Base-by-base conservation (phyloP, 139 green algal species). In the Eudorina sp. region DNA sequence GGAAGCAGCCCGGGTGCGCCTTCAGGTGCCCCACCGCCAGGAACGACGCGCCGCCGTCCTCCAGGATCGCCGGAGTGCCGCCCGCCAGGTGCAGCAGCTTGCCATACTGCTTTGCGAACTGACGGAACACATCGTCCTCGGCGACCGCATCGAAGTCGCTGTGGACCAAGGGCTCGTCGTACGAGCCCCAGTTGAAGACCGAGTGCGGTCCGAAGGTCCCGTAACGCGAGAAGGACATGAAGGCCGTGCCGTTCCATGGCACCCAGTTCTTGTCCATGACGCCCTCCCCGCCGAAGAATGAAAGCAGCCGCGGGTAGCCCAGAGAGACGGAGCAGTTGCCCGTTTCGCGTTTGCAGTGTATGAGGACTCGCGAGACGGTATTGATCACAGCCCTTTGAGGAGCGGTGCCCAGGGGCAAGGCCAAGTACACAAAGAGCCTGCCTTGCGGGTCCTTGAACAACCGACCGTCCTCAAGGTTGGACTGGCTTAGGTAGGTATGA, bases 261-360 rank as follows among this genome's bases (percentile, higher is more conserved):
- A 85, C 78, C 78, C 78, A 85, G 23, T 85, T 85, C 53, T 85
- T 85, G 53, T 85, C 78, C 78, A 85, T 85, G 25, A 70, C 38
- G 34, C 40, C 73, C 18, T 45, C 8, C 38, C 36, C 23, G 38
- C 38, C 73, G 23, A 62, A 58, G 55, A 74, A 85, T 3, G 40
- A 27, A 7, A 85, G 53, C 31, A 53, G 38, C n/a, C 76, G 76
- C 27, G 76, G 76, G 38, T 46, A 53, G 34, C 76, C 53, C 48
- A 84, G 76, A 8, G 76, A 70, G 21, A 84, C 53, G 53, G 11
- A 41, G 53, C 76, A 84, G 76, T 18, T 36, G 38, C 48, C 21
- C 16, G 18, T 29, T n/a, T 18, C n/a, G 3, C n/a, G 19, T 0
- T 9, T 48, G 76, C 76, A 84, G 25, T 36, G 76, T 34, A 70